Conservation (phyloP, 768 basidiomycete genomes). For the Leccinellum luteum region DNA sequence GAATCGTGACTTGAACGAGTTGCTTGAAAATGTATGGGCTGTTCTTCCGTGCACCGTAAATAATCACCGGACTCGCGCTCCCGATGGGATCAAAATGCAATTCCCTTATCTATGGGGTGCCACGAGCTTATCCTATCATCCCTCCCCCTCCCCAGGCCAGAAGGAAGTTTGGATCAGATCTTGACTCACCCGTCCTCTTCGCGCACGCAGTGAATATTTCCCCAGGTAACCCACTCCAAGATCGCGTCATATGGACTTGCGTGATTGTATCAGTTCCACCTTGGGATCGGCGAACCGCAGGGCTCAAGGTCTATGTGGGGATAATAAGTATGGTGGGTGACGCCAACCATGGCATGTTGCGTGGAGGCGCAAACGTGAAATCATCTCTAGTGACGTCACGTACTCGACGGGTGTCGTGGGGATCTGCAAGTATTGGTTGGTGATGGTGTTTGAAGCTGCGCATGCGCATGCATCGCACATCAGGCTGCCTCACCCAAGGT, state of each 20-base stretch:
- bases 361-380: not conserved
- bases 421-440: not conserved
- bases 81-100: not conserved
- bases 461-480: not conserved
- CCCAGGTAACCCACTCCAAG: too few relatives aligned
- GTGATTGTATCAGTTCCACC: not conserved
- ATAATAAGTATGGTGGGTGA: not conserved
- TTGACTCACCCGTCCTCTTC: too few relatives aligned
- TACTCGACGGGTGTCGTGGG: not conserved
- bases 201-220: too few relatives aligned
- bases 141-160: too few relatives aligned
- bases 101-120: too few relatives aligned
- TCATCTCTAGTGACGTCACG: too few relatives aligned
- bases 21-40: not conserved
- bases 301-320: not conserved
- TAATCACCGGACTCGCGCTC: not conserved
- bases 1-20: not conserved
- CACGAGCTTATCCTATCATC: too few relatives aligned
- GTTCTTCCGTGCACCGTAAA: not conserved
- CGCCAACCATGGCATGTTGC: not conserved
- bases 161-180: too few relatives aligned
- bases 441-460: not conserved
- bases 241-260: not conserved
- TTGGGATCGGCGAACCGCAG: not conserved
- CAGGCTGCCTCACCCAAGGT: not conserved